A percentile compares a stretch with the other conserved stretches of the same genome.
Conservation (phyloP, 1,284 basidiomycete genomes). For the Ustilago bromivora region DNA sequence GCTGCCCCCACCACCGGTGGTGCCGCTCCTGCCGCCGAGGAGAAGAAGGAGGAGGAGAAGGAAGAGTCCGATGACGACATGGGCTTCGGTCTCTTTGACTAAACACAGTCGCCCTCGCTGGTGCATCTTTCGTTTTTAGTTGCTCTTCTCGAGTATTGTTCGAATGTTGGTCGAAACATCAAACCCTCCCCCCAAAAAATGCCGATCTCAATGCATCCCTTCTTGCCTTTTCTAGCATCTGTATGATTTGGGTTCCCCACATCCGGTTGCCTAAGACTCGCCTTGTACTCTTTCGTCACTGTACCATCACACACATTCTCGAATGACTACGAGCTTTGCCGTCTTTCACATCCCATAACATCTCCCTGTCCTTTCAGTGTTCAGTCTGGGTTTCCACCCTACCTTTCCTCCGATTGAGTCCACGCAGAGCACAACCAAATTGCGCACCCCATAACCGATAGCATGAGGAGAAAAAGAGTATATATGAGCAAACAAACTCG, state of each 20-base stretch:
- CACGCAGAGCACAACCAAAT: not conserved
- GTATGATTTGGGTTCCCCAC: not conserved
- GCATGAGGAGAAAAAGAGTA: conserved; percentile 4
- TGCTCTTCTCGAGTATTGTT: not conserved
- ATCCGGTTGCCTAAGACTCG: conserved; percentile 1
- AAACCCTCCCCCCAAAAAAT: conserved; percentile 14
- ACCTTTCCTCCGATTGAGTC: not conserved
- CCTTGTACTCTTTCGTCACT: conserved; percentile 18
- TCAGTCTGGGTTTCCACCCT: too few species aligned
- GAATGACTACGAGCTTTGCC: conserved; percentile 3
- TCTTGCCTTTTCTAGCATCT: not conserved
- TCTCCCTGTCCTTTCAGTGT: too few species aligned
- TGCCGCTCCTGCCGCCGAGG: conserved; percentile 77
- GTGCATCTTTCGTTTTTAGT: not conserved
- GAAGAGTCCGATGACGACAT: conserved; percentile 69
- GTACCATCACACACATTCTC: conserved; percentile 5
- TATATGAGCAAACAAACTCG: not conserved
- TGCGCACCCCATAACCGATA: not conserved
- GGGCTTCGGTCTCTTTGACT: conserved; percentile 69
- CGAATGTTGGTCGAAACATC: conserved; percentile 11
- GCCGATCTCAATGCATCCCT: not conserved
- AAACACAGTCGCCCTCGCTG: conserved; percentile 28
- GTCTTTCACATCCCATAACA: conserved; percentile 6
- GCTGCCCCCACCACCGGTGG: conserved; percentile 77
- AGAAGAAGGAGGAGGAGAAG: conserved; percentile 69